A percentile compares a stretch with the other conserved stretches of the same genome.
These are phyloP conservation scores for Fusarium dlaminii DNA, from an alignment of 2,329 filamentous ascomycete species.

Conservation along the genomic window DNA sequence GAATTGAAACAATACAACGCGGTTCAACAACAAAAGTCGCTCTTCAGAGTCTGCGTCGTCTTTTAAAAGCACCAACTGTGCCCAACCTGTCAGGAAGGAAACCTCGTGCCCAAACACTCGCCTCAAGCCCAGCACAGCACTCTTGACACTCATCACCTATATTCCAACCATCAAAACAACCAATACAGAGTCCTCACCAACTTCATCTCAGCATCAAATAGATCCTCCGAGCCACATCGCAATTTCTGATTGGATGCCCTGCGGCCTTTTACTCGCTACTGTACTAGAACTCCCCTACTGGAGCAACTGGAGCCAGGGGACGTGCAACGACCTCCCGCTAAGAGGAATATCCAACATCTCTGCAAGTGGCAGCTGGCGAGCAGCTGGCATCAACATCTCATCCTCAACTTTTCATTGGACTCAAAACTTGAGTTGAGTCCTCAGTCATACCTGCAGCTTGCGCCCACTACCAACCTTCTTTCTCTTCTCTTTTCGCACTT, in stretches of 20 bases:
- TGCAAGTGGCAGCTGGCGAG: background rate
- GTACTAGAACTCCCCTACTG: background rate
- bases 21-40: background rate
- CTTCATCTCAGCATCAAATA: background rate
- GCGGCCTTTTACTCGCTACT: background rate
- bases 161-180: background rate
- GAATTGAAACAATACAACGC: background rate
- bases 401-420: background rate
- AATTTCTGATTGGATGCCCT: background rate
- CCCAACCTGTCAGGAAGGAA: accelerated
- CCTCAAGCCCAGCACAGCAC: background rate
- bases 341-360: background rate
- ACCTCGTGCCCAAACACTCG: background rate
- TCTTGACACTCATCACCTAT: background rate
- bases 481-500: background rate
- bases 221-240: accelerated
- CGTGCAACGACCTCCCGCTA: background rate
- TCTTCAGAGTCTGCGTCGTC: accelerated
- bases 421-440: background rate
- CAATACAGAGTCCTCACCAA: background rate
- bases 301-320: background rate
- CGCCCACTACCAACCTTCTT: background rate
- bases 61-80: background rate
- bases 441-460: background rate
- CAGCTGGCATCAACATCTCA: background rate